A percentile compares a stretch with the other conserved stretches of the same genome.
Conservation (phyloP, 345 rosid species). For the Leavenworthia alabamica region DNA sequence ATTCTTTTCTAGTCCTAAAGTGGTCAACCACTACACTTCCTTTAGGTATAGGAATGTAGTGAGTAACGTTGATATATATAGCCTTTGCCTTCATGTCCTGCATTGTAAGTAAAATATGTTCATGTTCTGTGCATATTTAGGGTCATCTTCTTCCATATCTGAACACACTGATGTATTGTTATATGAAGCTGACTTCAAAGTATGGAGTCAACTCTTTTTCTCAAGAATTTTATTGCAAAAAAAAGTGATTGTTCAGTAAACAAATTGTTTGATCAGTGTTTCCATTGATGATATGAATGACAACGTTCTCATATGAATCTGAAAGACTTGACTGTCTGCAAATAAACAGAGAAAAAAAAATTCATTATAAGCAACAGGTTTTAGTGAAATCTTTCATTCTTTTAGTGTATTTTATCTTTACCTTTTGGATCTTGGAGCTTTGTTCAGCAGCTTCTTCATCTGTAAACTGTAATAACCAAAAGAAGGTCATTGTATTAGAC, state of each 20-base stretch:
- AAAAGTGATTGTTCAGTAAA: slow-evolving; percentile 11
- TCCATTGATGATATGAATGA: neutral
- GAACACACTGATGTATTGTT: slow-evolving; percentile 18
- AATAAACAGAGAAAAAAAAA: neutral
- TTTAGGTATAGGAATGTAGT: slow-evolving; percentile 26
- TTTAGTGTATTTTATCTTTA: slow-evolving; percentile 4
- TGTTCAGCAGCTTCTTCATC: slow-evolving; percentile 60
- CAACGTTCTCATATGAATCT: slow-evolving; percentile 45
- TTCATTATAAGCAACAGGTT: neutral
- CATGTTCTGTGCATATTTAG: slow-evolving; percentile 26
- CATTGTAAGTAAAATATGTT: slow-evolving; percentile 27
- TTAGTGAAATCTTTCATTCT: neutral
- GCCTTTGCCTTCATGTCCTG: slow-evolving; percentile 24
- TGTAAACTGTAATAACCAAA: slow-evolving; percentile 39
- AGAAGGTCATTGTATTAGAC: neutral
- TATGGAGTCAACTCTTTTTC: slow-evolving; percentile 11
- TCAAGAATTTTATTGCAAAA: slow-evolving; percentile 8
- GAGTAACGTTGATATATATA: slow-evolving; percentile 16
- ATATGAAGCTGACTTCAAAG: slow-evolving; percentile 26
- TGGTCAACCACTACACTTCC: slow-evolving; percentile 21
- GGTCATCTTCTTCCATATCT: slow-evolving; percentile 18
- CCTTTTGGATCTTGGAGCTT: slow-evolving; percentile 67
- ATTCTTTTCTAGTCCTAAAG: slow-evolving; percentile 24
- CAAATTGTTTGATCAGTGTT: slow-evolving; percentile 14
- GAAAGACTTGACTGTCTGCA: slow-evolving; percentile 76